Evolutionary conservation across 1,139 yeast genomes (phyloP).

Genomic region (Pichia norvegensis): DNA sequence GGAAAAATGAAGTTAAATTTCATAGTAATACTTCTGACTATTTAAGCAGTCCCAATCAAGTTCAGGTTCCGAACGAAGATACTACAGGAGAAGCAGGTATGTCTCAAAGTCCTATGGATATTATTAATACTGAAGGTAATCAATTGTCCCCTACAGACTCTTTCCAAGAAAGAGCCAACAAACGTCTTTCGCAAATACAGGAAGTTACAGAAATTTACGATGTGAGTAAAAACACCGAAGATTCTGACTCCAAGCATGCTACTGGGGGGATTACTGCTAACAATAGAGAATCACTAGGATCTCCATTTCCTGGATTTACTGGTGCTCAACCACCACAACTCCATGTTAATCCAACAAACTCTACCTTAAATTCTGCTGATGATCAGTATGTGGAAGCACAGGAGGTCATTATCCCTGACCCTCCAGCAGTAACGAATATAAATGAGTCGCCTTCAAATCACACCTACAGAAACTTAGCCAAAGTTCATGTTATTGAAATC

Average conservation of each 20-base stretch:
- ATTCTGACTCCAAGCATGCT: constrained; percentile 6
- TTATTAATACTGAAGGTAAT: background rate
- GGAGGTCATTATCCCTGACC: constrained; percentile 1
- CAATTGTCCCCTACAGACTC: constrained; percentile 3
- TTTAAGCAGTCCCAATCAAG: background rate
- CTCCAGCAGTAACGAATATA: constrained; percentile 2
- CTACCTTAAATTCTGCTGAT: constrained; percentile 3
- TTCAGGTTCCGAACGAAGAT: background rate
- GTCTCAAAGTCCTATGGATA: background rate
- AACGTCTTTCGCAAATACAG: constrained; percentile 14
- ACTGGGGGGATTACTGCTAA: background rate
- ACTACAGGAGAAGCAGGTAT: background rate
- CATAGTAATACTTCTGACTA: background rate
- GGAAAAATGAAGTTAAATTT: constrained; percentile 2
- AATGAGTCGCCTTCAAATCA: constrained; percentile 4
- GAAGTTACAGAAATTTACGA: constrained; percentile 25
- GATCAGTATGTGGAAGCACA: constrained; percentile 8
- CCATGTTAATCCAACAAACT: background rate
- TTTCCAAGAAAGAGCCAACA: constrained; percentile 6
- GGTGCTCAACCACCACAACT: background rate
- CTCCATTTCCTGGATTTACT: background rate
- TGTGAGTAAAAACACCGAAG: background rate
- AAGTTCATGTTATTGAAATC: background rate
- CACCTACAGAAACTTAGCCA: constrained; percentile 10
- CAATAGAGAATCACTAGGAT: background rate